Conservation (phyloP, 169 alveolate species). For the Plasmodium vinckei region DNA sequence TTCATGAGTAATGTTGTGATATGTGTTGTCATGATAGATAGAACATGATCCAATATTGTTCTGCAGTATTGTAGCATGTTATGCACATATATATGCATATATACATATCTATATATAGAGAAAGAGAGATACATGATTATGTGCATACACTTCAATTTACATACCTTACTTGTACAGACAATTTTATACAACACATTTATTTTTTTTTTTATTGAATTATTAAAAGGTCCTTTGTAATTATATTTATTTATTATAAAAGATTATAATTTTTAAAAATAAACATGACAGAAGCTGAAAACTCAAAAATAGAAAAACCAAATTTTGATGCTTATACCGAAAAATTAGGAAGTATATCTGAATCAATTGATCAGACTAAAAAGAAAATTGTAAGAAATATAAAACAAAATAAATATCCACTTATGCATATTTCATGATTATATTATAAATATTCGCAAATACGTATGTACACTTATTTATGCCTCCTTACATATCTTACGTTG, state of each 20-base stretch:
- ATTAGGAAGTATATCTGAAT: slow-evolving; percentile 42
- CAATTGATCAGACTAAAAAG: slow-evolving; percentile 68
- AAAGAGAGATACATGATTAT: background rate
- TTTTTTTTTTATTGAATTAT: background rate
- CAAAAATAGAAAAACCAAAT: slow-evolving; percentile 69
- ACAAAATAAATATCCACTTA: background rate
- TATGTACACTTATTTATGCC: background rate
- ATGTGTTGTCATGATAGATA: background rate
- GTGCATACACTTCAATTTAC: background rate
- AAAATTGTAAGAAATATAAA: slow-evolving; percentile 46
- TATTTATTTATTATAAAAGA: background rate
- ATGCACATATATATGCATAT: background rate
- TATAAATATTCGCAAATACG: background rate
- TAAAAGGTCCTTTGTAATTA: too few species aligned
- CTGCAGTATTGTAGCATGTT: background rate
- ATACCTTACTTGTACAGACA: background rate
- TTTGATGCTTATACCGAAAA: slow-evolving; percentile 74
- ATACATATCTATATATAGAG: background rate
- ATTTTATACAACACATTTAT: background rate
- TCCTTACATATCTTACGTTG: slow-evolving; percentile 66
- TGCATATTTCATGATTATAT: background rate
- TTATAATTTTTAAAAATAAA: background rate
- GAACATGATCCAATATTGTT: too few species aligned
- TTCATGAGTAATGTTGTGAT: background rate
- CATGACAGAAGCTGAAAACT: slow-evolving; percentile 74